Percentiles rank a stretch among this genome's conserved stretches.
phyloP scores from a whole-genome alignment of 768 basidiomycete genomes.

The Dioszegia hungarica region DNA sequence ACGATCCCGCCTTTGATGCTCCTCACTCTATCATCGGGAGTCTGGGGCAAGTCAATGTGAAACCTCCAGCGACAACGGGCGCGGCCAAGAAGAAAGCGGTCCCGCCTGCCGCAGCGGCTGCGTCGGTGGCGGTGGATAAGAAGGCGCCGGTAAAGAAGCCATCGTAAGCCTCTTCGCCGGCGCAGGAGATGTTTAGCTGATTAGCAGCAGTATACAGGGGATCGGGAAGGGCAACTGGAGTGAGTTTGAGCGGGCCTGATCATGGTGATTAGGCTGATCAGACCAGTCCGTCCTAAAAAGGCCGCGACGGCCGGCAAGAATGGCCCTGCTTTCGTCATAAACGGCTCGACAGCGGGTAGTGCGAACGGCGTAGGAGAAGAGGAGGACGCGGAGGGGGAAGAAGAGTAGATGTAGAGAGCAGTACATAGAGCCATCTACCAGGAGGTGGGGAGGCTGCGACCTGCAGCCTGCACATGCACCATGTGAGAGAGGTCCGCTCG shows the following conservation, averaged over 20 bases:
- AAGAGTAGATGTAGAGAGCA: conserved; percentile 11
- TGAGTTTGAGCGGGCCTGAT: too few species aligned
- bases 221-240: conserved; percentile 46
- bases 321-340: not conserved
- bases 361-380: conserved; percentile 17
- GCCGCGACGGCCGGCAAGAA: conserved; percentile 29
- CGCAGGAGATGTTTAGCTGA: conserved; percentile 7
- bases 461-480: too few species aligned
- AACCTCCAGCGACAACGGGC: not conserved
- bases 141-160: conserved; percentile 28
- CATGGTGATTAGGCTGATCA: too few species aligned
- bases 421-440: too few species aligned
- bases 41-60: conserved; percentile 40
- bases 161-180: conserved; percentile 18
- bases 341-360: not conserved
- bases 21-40: conserved; percentile 31
- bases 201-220: conserved; percentile 10
- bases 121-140: conserved; percentile 10
- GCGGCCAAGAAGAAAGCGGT: conserved; percentile 15
- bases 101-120: not conserved
- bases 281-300: conserved; percentile 21
- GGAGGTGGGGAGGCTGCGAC: too few species aligned
- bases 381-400: conserved; percentile 35
- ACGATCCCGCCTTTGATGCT: conserved; percentile 38
- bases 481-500: too few species aligned